Evolutionary conservation across 164 flowering plant species (phyloP), one percentile per base, ranked within the genome.

Genomic region (Kingdonia uniflora): DNA sequence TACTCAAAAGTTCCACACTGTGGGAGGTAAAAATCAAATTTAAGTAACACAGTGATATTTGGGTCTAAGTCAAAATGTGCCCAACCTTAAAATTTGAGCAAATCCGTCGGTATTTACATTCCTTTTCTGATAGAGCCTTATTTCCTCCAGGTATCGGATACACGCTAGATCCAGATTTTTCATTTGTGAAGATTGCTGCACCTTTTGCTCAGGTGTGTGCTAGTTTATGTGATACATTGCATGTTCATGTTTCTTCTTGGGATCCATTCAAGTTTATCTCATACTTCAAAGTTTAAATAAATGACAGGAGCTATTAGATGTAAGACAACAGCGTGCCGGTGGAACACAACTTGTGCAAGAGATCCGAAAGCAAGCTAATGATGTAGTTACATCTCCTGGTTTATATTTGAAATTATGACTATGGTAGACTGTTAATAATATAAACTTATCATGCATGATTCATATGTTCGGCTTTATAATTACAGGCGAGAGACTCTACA

Each of bases 171-270:
- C 87, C 90, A 52, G 70, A 87, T 43, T 91, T 87, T 68, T 91
- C 95, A 42, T 91, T 92, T 64, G 81, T 62, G 23, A 85, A 87
- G 68, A 76, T 87, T 67, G 98, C 90, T 43, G 90, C 96, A 22
- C 98, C 98, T 50, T 92, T 83, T 78, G 98, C 98, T 3, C 92
- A 91, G 82, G 97, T 58, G 29, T 48, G 23, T 15, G 7, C 48
- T 22, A 5, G 2, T 40, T 40, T 14, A 22, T 23, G 8, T 13
- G 19, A 23, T 6, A 17, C n/a, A 15, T 13, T 47, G 29, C 29
- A 20, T 17, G 20, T 14, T 21, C 16, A n/a, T n/a, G 2, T 47
- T 22, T 25, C n/a, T 11, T 4, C 13, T 47, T 23, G 14, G 14
- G 21, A 11, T 21, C 51, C 10, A 47, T 19, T 10, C 2, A 16